Percentiles rank a stretch among this genome's conserved stretches.
Conservation (phyloP, 192 early-diverging fungal genomes). For the Umbelopsis sp. region DNA sequence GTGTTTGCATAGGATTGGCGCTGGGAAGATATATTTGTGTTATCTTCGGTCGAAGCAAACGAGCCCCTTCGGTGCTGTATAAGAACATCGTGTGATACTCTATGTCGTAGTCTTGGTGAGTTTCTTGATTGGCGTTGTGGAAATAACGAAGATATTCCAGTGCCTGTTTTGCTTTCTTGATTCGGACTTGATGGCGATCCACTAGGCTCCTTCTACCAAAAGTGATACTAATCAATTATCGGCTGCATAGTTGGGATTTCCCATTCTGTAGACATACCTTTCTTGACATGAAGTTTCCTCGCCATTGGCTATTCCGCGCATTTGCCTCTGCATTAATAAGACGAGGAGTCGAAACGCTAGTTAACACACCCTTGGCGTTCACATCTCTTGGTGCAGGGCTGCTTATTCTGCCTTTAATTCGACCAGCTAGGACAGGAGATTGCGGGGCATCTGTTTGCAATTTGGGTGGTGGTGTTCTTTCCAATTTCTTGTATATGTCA, state of each 20-base stretch:
- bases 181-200: background rate
- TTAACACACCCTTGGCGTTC: background rate
- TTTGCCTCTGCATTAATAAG: background rate
- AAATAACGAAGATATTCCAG: background rate
- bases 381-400: background rate
- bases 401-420: background rate
- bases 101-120: background rate
- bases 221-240: background rate
- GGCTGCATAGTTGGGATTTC: background rate
- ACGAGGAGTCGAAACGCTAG: background rate
- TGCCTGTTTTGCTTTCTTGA: background rate
- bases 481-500: slow-evolving; percentile 36
- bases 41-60: background rate
- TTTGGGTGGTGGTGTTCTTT: background rate
- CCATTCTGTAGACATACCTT: background rate
- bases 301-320: background rate
- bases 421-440: background rate
- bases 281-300: background rate
- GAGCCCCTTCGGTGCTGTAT: background rate
- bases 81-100: slow-evolving; percentile 8
- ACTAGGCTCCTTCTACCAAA: background rate
- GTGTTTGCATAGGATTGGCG: background rate
- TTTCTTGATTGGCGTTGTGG: background rate
- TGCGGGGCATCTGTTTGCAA: background rate
- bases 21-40: background rate